Evolutionary conservation across 139 green algal genomes (phyloP).

Genomic region (Mesostigma viride): DNA sequence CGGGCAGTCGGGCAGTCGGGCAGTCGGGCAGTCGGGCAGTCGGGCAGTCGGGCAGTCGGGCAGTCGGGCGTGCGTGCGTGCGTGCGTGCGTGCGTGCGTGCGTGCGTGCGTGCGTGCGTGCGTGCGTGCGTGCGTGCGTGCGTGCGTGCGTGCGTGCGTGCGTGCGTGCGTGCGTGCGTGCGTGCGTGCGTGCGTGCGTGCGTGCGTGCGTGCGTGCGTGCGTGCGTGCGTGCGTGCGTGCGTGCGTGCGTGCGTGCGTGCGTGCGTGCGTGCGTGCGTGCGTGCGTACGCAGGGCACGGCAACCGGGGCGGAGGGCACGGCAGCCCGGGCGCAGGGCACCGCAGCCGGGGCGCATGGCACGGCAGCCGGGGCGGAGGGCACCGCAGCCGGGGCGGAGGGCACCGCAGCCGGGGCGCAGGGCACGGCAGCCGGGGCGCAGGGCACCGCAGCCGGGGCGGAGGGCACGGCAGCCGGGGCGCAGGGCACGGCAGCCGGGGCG

Average conservation of each 20-base stretch:
- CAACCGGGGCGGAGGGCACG: too few species aligned
- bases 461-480: too few species aligned
- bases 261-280: slow-evolving; percentile 3
- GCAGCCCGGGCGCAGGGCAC: too few species aligned
- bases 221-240: slow-evolving; percentile 3
- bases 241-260: slow-evolving; percentile 1
- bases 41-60: background rate
- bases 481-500: too few species aligned
- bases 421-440: too few species aligned
- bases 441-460: too few species aligned
- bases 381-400: too few species aligned
- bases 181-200: slow-evolving; percentile 3
- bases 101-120: background rate
- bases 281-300: too few species aligned
- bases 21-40: background rate
- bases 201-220: background rate
- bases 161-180: slow-evolving; percentile 1
- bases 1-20: background rate
- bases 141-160: background rate
- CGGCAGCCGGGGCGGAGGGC: too few species aligned
- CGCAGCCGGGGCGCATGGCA: too few species aligned
- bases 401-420: too few species aligned
- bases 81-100: background rate
- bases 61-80: background rate
- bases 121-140: background rate